These are phyloP conservation scores for Suhomyces anneliseae DNA, from an alignment of 1,139 yeast genomes.

Conservation along the genomic window DNA sequence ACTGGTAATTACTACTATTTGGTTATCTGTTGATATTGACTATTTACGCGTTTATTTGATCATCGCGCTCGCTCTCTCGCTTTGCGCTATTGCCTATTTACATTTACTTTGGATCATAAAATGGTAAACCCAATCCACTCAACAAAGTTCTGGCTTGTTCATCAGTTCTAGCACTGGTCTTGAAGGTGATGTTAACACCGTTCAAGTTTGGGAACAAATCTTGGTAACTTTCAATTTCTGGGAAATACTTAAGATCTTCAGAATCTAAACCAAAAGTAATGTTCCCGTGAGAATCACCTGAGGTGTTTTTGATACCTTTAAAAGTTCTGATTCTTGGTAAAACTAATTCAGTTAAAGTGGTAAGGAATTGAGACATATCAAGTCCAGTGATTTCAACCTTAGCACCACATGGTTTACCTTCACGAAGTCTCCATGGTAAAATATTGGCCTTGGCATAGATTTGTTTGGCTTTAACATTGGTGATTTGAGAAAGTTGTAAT, in stretches of 20 bases:
- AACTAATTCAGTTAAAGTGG: conserved; percentile 87
- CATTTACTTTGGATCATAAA: conserved; percentile 29
- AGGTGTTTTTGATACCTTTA: conserved; percentile 67
- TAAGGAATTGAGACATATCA: conserved; percentile 81
- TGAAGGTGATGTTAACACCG: conserved; percentile 83
- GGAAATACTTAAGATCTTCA: conserved; percentile 79
- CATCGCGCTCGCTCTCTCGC: neutral
- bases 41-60: neutral
- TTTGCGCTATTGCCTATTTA: conserved; percentile 1
- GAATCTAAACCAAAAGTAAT: conserved; percentile 81
- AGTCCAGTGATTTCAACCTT: conserved; percentile 76
- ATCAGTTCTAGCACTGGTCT: conserved; percentile 89
- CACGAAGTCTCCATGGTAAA: conserved; percentile 83
- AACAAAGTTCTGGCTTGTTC: conserved; percentile 86
- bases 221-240: conserved; percentile 89
- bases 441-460: conserved; percentile 77
- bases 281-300: conserved; percentile 88
- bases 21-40: neutral
- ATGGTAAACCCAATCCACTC: conserved; percentile 83
- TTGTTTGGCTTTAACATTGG: conserved; percentile 80
- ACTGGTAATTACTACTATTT: neutral
- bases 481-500: conserved; percentile 86
- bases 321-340: conserved; percentile 91
- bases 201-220: conserved; percentile 87
- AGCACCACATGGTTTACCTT: conserved; percentile 92